Conservation (phyloP, 192 early-diverging fungal species). For the Phycomyces nitens region DNA sequence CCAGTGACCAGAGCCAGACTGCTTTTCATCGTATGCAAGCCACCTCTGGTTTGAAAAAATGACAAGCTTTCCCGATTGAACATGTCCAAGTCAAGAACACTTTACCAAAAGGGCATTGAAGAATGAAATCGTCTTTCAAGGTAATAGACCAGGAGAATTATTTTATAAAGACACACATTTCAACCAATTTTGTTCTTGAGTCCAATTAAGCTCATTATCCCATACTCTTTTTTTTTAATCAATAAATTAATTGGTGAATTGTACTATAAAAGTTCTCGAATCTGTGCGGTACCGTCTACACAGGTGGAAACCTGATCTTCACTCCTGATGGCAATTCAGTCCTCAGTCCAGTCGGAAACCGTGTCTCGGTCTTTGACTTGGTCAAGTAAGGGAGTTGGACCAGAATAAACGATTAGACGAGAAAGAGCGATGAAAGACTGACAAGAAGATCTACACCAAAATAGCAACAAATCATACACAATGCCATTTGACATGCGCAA, state of each 20-base stretch:
- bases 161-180: no score
- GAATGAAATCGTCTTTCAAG: conserved; percentile 31
- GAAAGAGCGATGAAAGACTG: neutral
- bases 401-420: neutral
- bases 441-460: neutral
- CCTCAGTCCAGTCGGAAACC: conserved; percentile 94
- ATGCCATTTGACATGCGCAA: conserved; percentile 93
- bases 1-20: neutral
- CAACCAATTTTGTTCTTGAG: neutral
- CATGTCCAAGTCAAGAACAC: neutral
- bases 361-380: conserved; percentile 93
- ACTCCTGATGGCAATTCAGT: conserved; percentile 93
- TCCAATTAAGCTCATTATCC: neutral
- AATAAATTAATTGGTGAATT: neutral
- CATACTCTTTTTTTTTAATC: neutral
- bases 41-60: neutral
- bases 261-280: conserved; percentile 79
- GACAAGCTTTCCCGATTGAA: neutral
- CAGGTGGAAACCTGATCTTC: conserved; percentile 92
- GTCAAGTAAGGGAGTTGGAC: conserved; percentile 62
- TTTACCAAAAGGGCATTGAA: neutral
- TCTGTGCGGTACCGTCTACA: conserved; percentile 97
- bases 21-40: conserved; percentile 4
- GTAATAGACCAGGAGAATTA: neutral
- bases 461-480: conserved; percentile 86